These are phyloP conservation scores for Isabelozyma pseudorhagii DNA, from an alignment of 805 yeast species.

Conservation along the genomic window DNA sequence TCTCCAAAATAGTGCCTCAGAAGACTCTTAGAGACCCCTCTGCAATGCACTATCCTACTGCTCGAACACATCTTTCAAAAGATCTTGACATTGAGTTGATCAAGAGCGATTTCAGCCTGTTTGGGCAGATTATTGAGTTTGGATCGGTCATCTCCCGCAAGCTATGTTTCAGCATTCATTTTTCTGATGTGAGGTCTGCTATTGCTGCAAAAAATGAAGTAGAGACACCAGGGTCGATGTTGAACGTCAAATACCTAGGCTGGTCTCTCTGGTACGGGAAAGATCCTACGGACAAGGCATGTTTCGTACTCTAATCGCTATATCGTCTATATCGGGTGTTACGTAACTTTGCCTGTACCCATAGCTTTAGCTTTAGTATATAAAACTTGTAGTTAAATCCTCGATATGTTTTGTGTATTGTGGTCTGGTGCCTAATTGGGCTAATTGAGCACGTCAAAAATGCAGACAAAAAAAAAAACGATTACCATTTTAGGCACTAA, in stretches of 20 bases:
- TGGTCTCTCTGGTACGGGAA: conserved; percentile 69
- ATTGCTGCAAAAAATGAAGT: conserved; percentile 53
- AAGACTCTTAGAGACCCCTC: conserved; percentile 20
- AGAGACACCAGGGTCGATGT: conserved; percentile 22
- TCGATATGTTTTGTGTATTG: no score
- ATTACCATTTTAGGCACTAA: not conserved
- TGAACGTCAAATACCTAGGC: conserved; percentile 46
- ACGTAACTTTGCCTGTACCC: not conserved
- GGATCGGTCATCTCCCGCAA: conserved; percentile 66
- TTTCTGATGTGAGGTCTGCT: conserved; percentile 56
- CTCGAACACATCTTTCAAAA: conserved; percentile 36
- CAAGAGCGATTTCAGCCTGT: conserved; percentile 47
- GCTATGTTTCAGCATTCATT: conserved; percentile 59
- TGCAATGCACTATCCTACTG: conserved; percentile 38
- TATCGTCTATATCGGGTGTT: not conserved
- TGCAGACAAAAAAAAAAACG: not conserved
- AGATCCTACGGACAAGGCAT: conserved; percentile 62
- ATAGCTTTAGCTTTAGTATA: no score
- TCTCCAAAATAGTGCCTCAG: conserved; percentile 21
- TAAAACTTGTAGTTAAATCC: no score
- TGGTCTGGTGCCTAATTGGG: not conserved
- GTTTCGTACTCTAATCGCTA: conserved; percentile 20
- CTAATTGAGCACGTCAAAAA: not conserved
- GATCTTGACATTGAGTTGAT: conserved; percentile 46
- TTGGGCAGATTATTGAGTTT: conserved; percentile 61